Base-by-base conservation (phyloP, 148 eudicot species). In the Cornus controversa region DNA sequence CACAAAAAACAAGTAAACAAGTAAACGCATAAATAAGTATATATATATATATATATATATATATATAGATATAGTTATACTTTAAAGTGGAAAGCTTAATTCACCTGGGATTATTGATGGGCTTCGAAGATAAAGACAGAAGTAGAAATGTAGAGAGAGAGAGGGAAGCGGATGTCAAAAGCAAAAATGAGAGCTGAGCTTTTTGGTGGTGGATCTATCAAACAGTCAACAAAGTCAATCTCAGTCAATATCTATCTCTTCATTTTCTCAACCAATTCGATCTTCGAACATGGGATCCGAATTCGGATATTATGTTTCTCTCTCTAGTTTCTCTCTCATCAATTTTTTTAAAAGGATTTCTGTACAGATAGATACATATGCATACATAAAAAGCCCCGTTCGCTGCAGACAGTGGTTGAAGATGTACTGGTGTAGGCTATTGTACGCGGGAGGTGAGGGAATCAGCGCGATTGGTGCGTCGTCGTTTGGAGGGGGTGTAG, bases 221-320 rank as follows among this genome's bases (percentile, higher is more conserved):
- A 54, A 54, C 65, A 20, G 9, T 53, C 40, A 54, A 54, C 42
- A 57, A 18, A 71, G 25, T n/a, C 28, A 9, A 25, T 71, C 26
- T 31, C 50, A 28, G 40, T 29, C 42, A 57, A 22, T 62, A 53
- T 54, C 62, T 40, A 53, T 28, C 62, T 27, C 64, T 27, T 23
- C 75, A 26, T 15, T 28, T 28, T 28, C 47, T 23, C 9, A 37
- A 57, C 66, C 42, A 72, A 57, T 72, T 72, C 36, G 65, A 57
- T 34, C 67, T n/a, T 13, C 28, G 67, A 72, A 72, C 25, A 26
- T 72, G 9, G 66, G 75, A 20, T 57, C 54, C 75, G 75, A 72
- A 72, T 54, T 72, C 66, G 47, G 28, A 54, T 53, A 36, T 15
- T 47, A 22, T 54, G 40, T 57, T 57, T 72, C 75, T 57, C 75